Evolutionary conservation across 139 green algal genomes (phyloP), one percentile per base, ranked within the genome.

Genomic region (Picochlorum costavermella): DNA sequence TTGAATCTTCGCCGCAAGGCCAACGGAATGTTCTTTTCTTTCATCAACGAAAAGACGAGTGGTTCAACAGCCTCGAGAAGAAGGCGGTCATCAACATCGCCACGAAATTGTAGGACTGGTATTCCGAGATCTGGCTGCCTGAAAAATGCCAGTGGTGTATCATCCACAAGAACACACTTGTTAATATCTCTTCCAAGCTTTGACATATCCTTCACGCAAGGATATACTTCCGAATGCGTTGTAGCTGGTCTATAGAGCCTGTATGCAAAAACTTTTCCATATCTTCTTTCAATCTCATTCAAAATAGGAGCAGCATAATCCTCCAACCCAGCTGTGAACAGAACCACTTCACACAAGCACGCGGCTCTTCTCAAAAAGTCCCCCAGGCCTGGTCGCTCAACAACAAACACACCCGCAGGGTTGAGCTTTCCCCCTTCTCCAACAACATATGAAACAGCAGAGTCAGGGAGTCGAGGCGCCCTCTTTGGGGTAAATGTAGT

Each of bases 321-420:
- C 68, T 92, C 77, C 40, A 95, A 75, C 6, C 89, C 89, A 3
- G 88, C 89, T 0, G 89, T 96, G 83, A 94, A 96, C 14, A 95
- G 60, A 26, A 96, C 70, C 10, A 95, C 80, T 68, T 81, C 70
- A 13, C 81, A 74, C 20, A 88, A 71, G 9, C 25, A 25, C 40
- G 57, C 20, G 10, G 82, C 61, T 14, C 57, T 49, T 16, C 26
- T 10, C 17, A 96, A 69, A 69, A 96, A 95, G 25, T 84, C 65
- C 1, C 48, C 43, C 67, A 96, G 80, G 4, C 83, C 88, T 0
- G 89, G 89, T 16, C 89, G 74, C 76, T 92, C 85, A 55, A 94
- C 87, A 23, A 95, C 87, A 65, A 91, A 85, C 50, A 95, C 88
- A 43, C 85, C 76, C 5, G 74, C 59, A 20, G 83, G 83, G 78